phyloP scores from a whole-genome alignment of 140 eudicot genomes.

The Flaveria floridana region DNA sequence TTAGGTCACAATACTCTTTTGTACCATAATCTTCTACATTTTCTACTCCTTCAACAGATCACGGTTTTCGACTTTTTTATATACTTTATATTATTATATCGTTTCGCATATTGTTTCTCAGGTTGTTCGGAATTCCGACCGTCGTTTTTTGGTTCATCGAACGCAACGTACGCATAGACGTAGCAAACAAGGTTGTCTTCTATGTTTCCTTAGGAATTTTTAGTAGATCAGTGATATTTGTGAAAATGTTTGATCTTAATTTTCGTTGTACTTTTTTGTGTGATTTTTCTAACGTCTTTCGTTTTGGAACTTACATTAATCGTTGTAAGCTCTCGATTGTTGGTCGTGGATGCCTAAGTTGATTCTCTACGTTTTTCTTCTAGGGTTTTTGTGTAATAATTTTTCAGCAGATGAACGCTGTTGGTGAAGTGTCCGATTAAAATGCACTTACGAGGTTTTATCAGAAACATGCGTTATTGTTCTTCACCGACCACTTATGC shows the following conservation, averaged over 20 bases:
- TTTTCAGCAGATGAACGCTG: background rate
- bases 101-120: conserved; percentile 4
- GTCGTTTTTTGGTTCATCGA: conserved; percentile 9
- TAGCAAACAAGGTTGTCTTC: conserved; percentile 18
- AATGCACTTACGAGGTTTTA: background rate
- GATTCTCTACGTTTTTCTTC: background rate
- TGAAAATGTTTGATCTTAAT: conserved; percentile 1
- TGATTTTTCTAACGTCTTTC: background rate
- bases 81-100: background rate
- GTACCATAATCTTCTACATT: background rate
- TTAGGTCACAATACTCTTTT: background rate
- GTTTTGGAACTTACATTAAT: background rate
- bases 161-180: background rate
- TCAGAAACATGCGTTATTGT: background rate
- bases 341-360: background rate
- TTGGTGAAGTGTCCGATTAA: background rate
- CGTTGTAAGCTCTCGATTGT: background rate
- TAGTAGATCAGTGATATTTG: conserved; percentile 10
- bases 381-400: conserved; percentile 2
- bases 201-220: background rate
- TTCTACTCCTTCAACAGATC: background rate
- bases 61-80: background rate
- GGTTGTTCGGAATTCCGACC: background rate
- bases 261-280: background rate
- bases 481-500: background rate